Evolutionary conservation across 2,329 filamentous ascomycete genomes (phyloP), one percentile per base, ranked within the genome.

Genomic region (Macroventuria anomochaeta): DNA sequence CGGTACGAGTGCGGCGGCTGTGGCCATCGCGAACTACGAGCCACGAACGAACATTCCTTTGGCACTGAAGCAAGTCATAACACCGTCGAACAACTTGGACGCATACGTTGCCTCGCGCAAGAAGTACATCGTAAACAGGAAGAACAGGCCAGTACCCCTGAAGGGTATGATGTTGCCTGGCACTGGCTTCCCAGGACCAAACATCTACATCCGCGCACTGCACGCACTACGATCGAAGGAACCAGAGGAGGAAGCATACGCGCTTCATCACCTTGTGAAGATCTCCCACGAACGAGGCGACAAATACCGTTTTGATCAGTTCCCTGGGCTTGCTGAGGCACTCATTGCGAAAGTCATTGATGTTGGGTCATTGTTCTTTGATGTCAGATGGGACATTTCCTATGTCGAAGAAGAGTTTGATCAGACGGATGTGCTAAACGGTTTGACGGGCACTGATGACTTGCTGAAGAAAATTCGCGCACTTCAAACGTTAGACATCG

Each of bases 271-370:
- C 67, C 79, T 97, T 3, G 92, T 97, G 55, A 96, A 96, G 72
- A 97, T 97, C 23, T 97, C 93, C 0, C 95, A 88, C 69, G 93
- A 97, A 74, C 85, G 93, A 36, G 93, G 93, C 38, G 95, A 97
- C 72, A 96, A 96, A 75, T 97, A 96, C 76, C 89, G 91, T 56
- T 97, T 97, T 62, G 92, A 96, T 64, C 90, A 91, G 5, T 97
- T 97, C 64, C 88, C 90, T 1, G 88, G 91, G 8, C 82, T 99
- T 23, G 91, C 91, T 0, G 95, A 97, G 74, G 90, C 90, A 3
- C 82, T 99, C 8, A 86, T 96, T 49, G 89, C 92, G 57, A 96
- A 96, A 69, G 87, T 89, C 2, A 80, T 97, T 42, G 86, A 93
- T 58, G 83, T 96, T 33, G 89, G 89, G 50, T 83, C 81, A 39